Conservation (phyloP, 2,329 filamentous ascomycete species). For the Monilinia fructigena region DNA sequence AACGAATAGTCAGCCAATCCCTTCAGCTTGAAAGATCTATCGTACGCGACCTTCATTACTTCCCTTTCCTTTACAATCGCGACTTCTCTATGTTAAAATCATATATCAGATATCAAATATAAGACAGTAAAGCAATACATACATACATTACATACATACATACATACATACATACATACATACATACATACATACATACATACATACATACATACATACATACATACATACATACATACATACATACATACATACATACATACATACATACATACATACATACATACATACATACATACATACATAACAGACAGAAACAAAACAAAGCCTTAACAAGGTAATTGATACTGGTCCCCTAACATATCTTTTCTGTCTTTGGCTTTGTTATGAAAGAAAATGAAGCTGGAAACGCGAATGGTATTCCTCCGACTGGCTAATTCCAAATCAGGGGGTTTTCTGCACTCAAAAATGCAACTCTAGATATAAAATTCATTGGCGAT, state of each 20-base stretch:
- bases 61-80: slow-evolving; percentile 15
- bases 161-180: no score
- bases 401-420: slow-evolving; percentile 32
- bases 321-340: slow-evolving; percentile 37
- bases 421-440: slow-evolving; percentile 31
- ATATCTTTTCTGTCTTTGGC: slow-evolving; percentile 23
- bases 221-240: no score
- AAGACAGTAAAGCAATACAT: background rate
- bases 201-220: no score
- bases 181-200: no score
- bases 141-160: no score
- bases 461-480: background rate
- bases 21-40: slow-evolving; percentile 12
- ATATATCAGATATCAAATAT: background rate
- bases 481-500: slow-evolving; percentile 28
- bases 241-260: no score
- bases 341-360: slow-evolving; percentile 29
- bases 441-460: slow-evolving; percentile 23
- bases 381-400: slow-evolving; percentile 34
- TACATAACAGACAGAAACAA: no score
- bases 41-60: slow-evolving; percentile 28
- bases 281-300: background rate
- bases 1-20: no score
- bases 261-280: no score
- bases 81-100: slow-evolving; percentile 11